These are phyloP conservation scores for Epichloe sp. DNA, from an alignment of 2,329 filamentous ascomycete genomes.

Conservation along the genomic window DNA sequence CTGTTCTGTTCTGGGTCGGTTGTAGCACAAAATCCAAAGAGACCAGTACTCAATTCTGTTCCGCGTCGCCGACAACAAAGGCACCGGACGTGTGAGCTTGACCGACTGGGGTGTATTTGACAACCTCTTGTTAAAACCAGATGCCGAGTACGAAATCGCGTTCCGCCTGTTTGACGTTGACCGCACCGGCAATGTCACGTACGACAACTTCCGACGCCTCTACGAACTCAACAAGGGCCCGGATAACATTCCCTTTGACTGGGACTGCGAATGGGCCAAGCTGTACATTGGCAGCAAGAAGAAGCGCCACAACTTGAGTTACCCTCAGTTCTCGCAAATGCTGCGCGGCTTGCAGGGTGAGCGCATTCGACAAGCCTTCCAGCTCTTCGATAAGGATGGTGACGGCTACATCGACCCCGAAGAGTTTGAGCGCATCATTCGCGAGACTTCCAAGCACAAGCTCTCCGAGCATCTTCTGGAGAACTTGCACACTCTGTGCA, in stretches of 20 bases:
- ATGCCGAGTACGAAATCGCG: conserved; percentile 97
- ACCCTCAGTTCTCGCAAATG: conserved; percentile 97
- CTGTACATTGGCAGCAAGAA: conserved; percentile 85
- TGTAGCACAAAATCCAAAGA: conserved; percentile 90
- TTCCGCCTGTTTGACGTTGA: conserved; percentile 92
- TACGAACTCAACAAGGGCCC: conserved; percentile 84
- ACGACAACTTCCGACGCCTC: conserved; percentile 71
- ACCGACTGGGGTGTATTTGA: conserved; percentile 89
- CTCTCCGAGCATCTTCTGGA: conserved; percentile 89
- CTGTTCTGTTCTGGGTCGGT: background rate
- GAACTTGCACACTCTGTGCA: conserved; percentile 85
- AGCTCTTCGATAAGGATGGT: conserved; percentile 76
- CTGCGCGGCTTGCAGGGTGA: conserved; percentile 90
- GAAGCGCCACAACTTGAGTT: conserved; percentile 82
- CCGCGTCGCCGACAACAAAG: conserved; percentile 70
- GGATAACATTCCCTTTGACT: conserved; percentile 83
- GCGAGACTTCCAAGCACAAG: conserved; percentile 88
- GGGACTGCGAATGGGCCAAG: conserved; percentile 92
- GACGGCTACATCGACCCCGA: conserved; percentile 93
- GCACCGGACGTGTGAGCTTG: conserved; percentile 59
- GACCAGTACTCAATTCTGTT: conserved; percentile 95
- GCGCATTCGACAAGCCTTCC: conserved; percentile 89
- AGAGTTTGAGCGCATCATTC: conserved; percentile 93
- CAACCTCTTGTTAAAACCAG: conserved; percentile 83
- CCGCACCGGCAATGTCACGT: conserved; percentile 73